A percentile compares a stretch with the other conserved stretches of the same genome.
phyloP scores from a whole-genome alignment of 768 basidiomycete species.

The Fomitopsis pulvina region DNA sequence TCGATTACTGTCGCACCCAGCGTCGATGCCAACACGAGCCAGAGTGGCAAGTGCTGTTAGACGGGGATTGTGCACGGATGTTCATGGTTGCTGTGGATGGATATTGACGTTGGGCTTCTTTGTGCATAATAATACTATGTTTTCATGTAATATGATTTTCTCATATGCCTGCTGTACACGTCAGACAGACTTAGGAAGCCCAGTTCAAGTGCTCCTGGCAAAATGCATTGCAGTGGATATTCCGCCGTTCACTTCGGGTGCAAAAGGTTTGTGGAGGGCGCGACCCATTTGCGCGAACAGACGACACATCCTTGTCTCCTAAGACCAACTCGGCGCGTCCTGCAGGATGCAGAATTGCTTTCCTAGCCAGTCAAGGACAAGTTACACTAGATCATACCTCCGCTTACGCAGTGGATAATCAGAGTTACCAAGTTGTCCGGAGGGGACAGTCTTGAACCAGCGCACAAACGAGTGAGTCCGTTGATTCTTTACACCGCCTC shows the following conservation, averaged over 20 bases:
- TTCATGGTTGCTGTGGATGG: not conserved
- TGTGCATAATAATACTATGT: constrained; percentile 5
- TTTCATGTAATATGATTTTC: constrained; percentile 5
- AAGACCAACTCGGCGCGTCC: constrained; percentile 89
- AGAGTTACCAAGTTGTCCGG: constrained; percentile 90
- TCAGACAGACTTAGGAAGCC: no score
- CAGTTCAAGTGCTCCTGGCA: no score
- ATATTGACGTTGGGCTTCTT: not conserved
- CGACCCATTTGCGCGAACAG: constrained; percentile 76
- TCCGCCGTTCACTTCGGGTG: no score
- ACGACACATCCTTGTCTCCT: constrained; percentile 81
- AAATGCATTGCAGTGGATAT: no score
- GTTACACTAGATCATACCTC: constrained; percentile 77
- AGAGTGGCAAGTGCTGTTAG: constrained; percentile 62
- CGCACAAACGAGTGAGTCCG: constrained; percentile 62
- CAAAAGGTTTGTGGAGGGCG: constrained; percentile 71
- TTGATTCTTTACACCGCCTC: constrained; percentile 52
- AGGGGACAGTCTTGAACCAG: constrained; percentile 93
- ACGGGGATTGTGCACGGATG: not conserved
- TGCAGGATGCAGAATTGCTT: constrained; percentile 90
- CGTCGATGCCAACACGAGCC: constrained; percentile 51
- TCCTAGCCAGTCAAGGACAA: constrained; percentile 78
- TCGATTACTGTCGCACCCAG: constrained; percentile 83
- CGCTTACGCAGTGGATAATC: constrained; percentile 57
- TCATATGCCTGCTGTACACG: constrained; percentile 1